A percentile compares a stretch with the other conserved stretches of the same genome.
Evolutionary conservation across 345 rosid genomes (phyloP).

Genomic region (Abelmoschus esculentus): DNA sequence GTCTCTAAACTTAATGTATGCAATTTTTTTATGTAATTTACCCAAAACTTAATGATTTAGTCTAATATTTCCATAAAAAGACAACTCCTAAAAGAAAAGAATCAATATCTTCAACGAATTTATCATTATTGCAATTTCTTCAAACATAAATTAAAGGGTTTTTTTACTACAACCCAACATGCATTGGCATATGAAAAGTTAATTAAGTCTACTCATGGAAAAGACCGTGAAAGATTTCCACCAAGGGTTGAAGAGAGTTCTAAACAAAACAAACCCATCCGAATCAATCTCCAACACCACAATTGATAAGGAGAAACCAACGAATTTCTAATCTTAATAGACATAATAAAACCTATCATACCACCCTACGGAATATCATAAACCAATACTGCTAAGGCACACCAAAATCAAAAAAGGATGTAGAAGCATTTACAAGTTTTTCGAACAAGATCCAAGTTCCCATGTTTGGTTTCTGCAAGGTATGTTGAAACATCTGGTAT

Average conservation of each 20-base stretch:
- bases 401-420: neutral
- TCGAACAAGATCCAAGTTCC: neutral
- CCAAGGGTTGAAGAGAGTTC: neutral
- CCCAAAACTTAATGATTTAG: too few relatives aligned
- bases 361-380: neutral
- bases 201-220: neutral
- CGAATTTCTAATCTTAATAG: neutral
- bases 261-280: neutral
- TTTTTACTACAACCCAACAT: neutral
- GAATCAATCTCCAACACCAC: neutral
- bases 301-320: neutral
- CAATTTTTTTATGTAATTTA: too few relatives aligned
- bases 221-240: neutral
- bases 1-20: too few relatives aligned
- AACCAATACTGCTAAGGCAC: neutral
- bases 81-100: too few relatives aligned
- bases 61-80: too few relatives aligned
- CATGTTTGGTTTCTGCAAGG: neutral
- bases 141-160: neutral
- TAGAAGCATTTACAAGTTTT: constrained; percentile 1
- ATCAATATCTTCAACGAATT: too few relatives aligned
- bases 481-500: neutral
- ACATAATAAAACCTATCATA: neutral
- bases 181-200: neutral
- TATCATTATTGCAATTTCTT: neutral